Base-by-base conservation (phyloP, 768 basidiomycete genomes). In the Grammothele lineata region DNA sequence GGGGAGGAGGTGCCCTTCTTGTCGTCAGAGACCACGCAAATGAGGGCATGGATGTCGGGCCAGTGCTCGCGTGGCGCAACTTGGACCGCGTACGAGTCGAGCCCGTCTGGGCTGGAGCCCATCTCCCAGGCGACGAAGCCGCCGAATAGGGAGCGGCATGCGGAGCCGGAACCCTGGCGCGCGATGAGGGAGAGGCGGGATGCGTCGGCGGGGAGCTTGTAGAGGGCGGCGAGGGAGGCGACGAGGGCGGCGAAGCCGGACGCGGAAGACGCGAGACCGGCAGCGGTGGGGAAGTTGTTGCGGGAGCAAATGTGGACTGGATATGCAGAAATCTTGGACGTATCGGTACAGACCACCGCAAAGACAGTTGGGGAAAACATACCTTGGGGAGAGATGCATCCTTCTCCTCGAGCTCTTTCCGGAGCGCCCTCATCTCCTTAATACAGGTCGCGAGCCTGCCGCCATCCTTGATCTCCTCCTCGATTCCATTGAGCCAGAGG, bases 241-340 rank as follows among this genome's bases (percentile, higher is more conserved):
- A 92, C 87, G 33, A 99, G 85, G 0, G 96, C 96, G 4, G 96
- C 95, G 58, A 98, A 94, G 14, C 96, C 96, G 0, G 93, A 91
- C 0, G 96, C 96, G 26, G 94, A 97, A 1, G 94, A 97, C 1
- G 96, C 96, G 37, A 99, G 83, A 4, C 96, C 96, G 0, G 96
- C 96, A 12, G 96, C 96, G 12, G 96, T 99, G 24, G 96, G 96
- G 76, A 99, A 98, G 73, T 98, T 98, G 77, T 99, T 99, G 71
- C 81, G 85, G 6, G 95, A 98, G 47, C 82, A 81, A 58, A 99
- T 92, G 70, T 92, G 93, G 4, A 98, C 80, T 15, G 77, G 70
- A 65, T 71, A 88, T 14, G 70, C 56, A 0, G 92, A 87, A 30
- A 94, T 66, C 85, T 89, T 23, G 30, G 22, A 41, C 41, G 40